Evolutionary conservation across 1,139 yeast species (phyloP).

Genomic region (Candida labiduridarum): DNA sequence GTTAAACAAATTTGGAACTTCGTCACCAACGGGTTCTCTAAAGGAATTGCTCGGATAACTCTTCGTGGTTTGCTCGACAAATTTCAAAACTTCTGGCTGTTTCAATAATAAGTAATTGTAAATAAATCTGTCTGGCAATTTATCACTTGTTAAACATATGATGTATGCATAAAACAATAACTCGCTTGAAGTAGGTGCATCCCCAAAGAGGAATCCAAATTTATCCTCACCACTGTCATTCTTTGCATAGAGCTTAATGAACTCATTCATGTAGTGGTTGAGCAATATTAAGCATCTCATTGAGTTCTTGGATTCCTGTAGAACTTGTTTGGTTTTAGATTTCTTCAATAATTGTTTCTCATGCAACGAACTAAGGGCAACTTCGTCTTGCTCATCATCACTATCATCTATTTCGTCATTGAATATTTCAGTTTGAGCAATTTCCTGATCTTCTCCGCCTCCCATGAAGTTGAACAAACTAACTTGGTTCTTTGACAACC

Average conservation of each 20-base stretch:
- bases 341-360: slow-evolving; percentile 48
- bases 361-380: slow-evolving; percentile 54
- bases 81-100: slow-evolving; percentile 23
- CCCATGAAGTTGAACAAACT: slow-evolving; percentile 27
- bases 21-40: slow-evolving; percentile 29
- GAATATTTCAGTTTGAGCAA: slow-evolving; percentile 32
- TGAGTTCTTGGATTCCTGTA: slow-evolving; percentile 54
- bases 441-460: slow-evolving; percentile 13
- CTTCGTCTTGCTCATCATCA: slow-evolving; percentile 25
- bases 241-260: slow-evolving; percentile 24
- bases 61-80: slow-evolving; percentile 1
- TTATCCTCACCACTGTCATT: slow-evolving; percentile 10
- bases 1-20: slow-evolving; percentile 39
- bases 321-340: slow-evolving; percentile 40
- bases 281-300: slow-evolving; percentile 52
- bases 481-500: slow-evolving; percentile 33
- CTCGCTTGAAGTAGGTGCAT: slow-evolving; percentile 16
- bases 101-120: slow-evolving; percentile 30
- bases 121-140: slow-evolving; percentile 50
- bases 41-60: slow-evolving; percentile 12
- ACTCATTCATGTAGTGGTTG: slow-evolving; percentile 31
- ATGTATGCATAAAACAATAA: slow-evolving; percentile 44
- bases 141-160: slow-evolving; percentile 30
- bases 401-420: slow-evolving; percentile 23
- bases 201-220: slow-evolving; percentile 12